These are phyloP conservation scores for Linum tenue DNA, from an alignment of 345 rosid genomes.

Conservation along the genomic window DNA sequence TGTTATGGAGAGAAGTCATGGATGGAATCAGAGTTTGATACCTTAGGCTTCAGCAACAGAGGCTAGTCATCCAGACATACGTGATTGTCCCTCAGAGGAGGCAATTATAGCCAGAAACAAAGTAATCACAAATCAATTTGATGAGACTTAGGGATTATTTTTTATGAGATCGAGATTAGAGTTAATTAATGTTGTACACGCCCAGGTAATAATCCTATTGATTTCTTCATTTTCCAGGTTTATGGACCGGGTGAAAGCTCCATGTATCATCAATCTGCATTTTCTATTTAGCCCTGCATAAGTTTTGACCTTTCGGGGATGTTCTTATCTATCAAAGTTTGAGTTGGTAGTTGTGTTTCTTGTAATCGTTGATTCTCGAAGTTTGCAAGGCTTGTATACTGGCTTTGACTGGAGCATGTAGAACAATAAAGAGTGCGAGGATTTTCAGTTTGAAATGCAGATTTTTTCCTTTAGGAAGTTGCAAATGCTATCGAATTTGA, in stretches of 20 bases:
- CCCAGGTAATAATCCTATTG: neutral
- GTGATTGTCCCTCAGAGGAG: neutral
- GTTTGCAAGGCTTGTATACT: neutral
- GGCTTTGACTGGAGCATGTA: neutral
- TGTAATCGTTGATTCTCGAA: neutral
- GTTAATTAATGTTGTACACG: neutral
- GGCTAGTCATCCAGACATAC: neutral
- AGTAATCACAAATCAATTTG: neutral
- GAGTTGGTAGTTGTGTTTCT: neutral
- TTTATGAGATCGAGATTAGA: neutral
- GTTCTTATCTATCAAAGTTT: too few species aligned
- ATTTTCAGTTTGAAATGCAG: too few species aligned
- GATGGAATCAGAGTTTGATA: neutral
- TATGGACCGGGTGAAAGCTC: neutral
- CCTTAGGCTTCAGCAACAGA: neutral
- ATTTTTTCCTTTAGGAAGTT: too few species aligned
- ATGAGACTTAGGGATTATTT: neutral
- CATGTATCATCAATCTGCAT: neutral
- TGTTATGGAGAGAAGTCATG: neutral
- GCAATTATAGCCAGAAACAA: neutral
- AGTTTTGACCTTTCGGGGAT: neutral
- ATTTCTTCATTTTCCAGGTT: neutral
- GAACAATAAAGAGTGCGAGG: neutral
- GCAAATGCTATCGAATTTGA: too few species aligned
- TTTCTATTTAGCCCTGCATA: neutral